Base-by-base conservation (phyloP, 352 stramenopile species). In the Phytopythium sindhum region DNA sequence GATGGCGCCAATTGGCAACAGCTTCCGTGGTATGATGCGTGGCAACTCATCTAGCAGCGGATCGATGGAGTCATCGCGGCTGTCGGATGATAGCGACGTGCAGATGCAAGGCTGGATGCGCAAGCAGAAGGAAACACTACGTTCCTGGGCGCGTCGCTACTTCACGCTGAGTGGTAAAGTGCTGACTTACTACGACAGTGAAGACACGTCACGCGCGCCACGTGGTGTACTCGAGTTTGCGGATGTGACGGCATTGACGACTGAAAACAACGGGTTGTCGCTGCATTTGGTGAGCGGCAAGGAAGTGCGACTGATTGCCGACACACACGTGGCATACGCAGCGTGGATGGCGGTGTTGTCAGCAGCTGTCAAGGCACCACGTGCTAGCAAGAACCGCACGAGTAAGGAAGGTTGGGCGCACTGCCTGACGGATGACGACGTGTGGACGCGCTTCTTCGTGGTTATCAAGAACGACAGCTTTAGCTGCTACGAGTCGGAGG, bases 91-190 rank as follows among this genome's bases (percentile, higher is more conserved):
- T 59, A 86, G 70, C 59, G 82, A 89, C 53, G 78, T 91, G 62
- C 78, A 89, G 59, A 91, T 93, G 81, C 80, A 89, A 61, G 84
- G 84, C 33, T 93, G 84, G 84, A 93, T 93, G 84, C 76, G 80
- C 35, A 93, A 93, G 65, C 84, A 93, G 70, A 93, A 93, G 65
- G 79, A 89, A 60, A 88, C 84, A 63, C 70, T 89, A 65, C 79
- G 79, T 33, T 88, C 76, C 17, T 92, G 81, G 81, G 72, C 72
- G 51, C 77, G 78, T 8, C 74, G 84, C 37, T 93, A 89, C 67
- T 93, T 93, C 65, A 86, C 78, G 44, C 77, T 93, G 35, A 86
- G 69, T 54, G 84, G 81, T 52, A 89, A 88, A 60, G 64, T 78
- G 58, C 64, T 93, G 15, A 90, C 84, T 14, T 93, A 93, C 72